phyloP scores from a whole-genome alignment of 2,329 filamentous ascomycete genomes.

The Pseudogymnoascus sp. region DNA sequence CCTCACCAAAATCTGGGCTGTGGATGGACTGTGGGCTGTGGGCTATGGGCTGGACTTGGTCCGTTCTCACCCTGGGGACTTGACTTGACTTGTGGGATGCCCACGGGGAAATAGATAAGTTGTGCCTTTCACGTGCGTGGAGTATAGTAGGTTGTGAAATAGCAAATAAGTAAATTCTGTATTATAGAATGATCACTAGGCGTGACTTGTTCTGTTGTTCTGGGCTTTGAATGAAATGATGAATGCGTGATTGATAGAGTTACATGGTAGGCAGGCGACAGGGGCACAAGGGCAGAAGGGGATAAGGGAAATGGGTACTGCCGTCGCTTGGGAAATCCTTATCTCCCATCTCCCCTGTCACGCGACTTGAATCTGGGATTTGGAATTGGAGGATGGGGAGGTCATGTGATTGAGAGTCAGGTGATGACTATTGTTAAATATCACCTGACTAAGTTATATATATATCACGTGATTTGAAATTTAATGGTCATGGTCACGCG shows the following conservation, averaged over 20 bases:
- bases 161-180: not conserved
- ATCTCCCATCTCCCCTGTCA: not conserved
- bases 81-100: not conserved
- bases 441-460: not conserved
- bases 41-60: not conserved
- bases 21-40: not conserved
- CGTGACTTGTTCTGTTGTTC: not conserved
- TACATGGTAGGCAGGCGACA: not conserved
- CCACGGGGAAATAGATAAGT: not conserved
- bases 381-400: not conserved
- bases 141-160: not conserved
- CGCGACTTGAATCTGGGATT: not conserved
- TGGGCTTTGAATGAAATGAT: not conserved
- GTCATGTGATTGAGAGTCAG: not conserved
- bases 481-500: not conserved
- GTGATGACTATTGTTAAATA: not conserved
- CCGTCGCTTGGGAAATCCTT: not conserved
- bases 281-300: not conserved
- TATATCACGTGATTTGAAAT: not conserved
- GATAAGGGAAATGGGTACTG: not conserved
- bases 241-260: not conserved
- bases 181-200: not conserved
- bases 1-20: not conserved
- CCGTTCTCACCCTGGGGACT: not conserved
- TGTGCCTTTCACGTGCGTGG: too few species aligned